A percentile compares a stretch with the other conserved stretches of the same genome.
phyloP scores from a whole-genome alignment of 495 filamentous ascomycete genomes.

The Aspergillus campestris region DNA sequence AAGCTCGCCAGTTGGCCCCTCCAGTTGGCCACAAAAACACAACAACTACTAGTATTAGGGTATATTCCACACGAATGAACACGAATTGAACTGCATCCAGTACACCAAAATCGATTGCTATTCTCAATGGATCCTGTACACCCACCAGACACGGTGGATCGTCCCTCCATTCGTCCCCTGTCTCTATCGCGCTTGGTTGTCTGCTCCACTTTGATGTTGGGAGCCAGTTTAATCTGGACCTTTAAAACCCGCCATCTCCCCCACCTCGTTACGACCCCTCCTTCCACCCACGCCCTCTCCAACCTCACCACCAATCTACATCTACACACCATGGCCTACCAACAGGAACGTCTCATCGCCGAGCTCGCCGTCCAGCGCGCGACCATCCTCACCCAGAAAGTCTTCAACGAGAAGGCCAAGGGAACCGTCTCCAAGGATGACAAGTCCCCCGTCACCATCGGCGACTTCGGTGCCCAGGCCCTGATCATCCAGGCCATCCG shows the following conservation, averaged over 20 bases:
- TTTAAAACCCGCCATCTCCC: conserved; percentile 32
- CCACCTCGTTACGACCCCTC: conserved; percentile 14
- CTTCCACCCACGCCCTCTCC: conserved; percentile 1
- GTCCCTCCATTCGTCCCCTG: conserved; percentile 20
- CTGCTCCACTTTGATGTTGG: conserved; percentile 43
- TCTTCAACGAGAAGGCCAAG: conserved; percentile 88
- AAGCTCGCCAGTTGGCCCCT: no score
- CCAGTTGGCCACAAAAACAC: no score
- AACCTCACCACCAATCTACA: conserved; percentile 21
- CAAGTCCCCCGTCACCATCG: conserved; percentile 92
- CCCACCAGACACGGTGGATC: conserved; percentile 9
- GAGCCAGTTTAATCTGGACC: conserved; percentile 30
- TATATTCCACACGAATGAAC: no score
- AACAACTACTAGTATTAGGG: no score
- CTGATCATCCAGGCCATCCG: conserved; percentile 85
- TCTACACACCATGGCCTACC: conserved; percentile 48
- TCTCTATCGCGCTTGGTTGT: conserved; percentile 28
- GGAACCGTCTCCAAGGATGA: conserved; percentile 91
- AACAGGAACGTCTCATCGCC: conserved; percentile 75
- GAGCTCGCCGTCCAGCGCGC: conserved; percentile 90
- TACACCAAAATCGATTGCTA: no score
- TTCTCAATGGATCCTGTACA: no score
- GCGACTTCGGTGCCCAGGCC: conserved; percentile 96
- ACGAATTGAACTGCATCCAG: no score
- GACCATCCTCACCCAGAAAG: conserved; percentile 76